Conservation (phyloP, 2,329 filamentous ascomycete species). For the Fusarium denticulatum region DNA sequence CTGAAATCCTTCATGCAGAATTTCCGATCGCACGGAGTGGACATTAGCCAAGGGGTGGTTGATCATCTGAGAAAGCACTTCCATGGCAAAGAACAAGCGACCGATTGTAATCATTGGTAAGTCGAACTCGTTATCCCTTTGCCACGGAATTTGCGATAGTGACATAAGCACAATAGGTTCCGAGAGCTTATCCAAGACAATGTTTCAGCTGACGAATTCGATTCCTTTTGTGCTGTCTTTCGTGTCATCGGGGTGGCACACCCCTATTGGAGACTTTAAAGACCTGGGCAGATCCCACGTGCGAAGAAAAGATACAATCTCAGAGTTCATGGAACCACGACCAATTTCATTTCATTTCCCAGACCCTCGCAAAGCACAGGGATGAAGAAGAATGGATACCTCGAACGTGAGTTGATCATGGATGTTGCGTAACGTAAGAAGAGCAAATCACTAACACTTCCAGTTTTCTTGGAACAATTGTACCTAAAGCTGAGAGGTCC, state of each 20-base stretch:
- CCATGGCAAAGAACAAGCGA: background rate
- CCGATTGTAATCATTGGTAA: conserved; percentile 12
- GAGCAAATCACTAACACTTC: background rate
- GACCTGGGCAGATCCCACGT: background rate
- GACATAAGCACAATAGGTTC: background rate
- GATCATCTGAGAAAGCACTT: background rate
- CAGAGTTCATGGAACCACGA: background rate
- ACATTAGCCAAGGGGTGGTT: background rate
- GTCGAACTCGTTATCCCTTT: background rate
- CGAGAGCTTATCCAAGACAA: background rate
- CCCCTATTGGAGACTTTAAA: conserved; percentile 8
- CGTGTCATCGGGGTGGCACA: background rate
- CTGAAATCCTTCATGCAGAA: background rate
- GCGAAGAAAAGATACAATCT: conserved; percentile 2
- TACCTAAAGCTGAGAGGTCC: background rate
- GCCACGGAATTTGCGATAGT: background rate
- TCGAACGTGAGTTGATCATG: background rate
- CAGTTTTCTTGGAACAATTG: background rate
- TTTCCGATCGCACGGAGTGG: background rate
- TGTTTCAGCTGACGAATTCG: background rate
- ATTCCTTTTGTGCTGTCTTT: background rate
- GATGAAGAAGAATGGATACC: background rate
- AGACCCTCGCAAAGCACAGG: background rate
- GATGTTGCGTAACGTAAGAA: background rate
- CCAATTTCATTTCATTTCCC: background rate